phyloP scores from a whole-genome alignment of 108 stramenopile genomes.

The Nannochloropsis oceanica region DNA sequence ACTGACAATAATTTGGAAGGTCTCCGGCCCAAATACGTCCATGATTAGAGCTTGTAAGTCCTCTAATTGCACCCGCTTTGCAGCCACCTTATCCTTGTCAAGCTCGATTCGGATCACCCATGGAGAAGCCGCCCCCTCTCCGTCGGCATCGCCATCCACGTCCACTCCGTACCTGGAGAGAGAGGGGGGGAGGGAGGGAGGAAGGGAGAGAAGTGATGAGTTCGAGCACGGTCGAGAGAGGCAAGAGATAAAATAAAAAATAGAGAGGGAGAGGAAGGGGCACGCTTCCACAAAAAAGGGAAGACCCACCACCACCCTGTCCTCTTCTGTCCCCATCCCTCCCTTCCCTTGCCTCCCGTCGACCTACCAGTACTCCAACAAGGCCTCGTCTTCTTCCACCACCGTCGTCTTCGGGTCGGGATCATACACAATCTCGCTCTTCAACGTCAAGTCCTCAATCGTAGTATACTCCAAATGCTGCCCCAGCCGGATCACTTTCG shows the following conservation, averaged over 20 bases:
- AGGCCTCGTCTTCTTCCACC: conserved; percentile 70
- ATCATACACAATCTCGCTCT: conserved; percentile 90
- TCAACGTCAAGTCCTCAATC: conserved; percentile 65
- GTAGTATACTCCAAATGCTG: conserved; percentile 75
- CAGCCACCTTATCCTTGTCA: conserved; percentile 50
- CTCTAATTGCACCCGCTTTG: background rate
- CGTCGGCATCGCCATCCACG: background rate
- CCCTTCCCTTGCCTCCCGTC: too few relatives aligned
- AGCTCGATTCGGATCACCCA: conserved; percentile 94
- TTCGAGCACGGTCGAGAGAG: background rate
- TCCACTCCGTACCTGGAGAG: background rate
- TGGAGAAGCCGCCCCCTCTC: conserved; percentile 30
- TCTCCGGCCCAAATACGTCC: background rate
- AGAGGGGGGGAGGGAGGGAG: background rate
- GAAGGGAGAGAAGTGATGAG: background rate
- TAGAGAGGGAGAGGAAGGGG: background rate
- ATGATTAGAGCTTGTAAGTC: background rate
- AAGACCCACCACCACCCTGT: background rate
- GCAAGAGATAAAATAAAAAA: background rate
- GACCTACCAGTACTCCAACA: conserved; percentile 50
- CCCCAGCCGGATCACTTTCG: conserved; percentile 44
- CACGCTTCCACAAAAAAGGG: background rate
- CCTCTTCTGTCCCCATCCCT: background rate
- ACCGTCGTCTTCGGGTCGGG: conserved; percentile 79
- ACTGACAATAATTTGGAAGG: background rate